A percentile compares a stretch with the other conserved stretches of the same genome.
Evolutionary conservation across 225 moss, liverwort and hornwort species (phyloP).

Genomic region (Bryum argenteum): DNA sequence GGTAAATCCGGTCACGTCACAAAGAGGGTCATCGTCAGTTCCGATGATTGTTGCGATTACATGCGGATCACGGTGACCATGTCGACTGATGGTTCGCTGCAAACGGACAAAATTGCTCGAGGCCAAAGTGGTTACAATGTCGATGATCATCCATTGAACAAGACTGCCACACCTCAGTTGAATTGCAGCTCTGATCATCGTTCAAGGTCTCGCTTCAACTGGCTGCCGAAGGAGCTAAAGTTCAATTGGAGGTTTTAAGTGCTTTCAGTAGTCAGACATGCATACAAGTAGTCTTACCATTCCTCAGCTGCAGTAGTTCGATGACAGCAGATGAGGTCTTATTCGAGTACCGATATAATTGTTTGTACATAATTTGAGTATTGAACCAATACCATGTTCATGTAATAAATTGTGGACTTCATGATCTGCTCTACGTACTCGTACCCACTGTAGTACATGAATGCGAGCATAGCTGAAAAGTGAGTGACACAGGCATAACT

Average conservation of each 20-base stretch:
- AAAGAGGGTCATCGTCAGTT: slow-evolving; percentile 16
- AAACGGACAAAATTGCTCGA: slow-evolving; percentile 20
- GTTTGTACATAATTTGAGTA: too few species aligned
- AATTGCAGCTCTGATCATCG: background rate
- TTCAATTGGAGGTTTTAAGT: background rate
- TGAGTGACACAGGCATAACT: too few species aligned
- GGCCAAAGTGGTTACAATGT: background rate
- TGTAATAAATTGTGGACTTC: too few species aligned
- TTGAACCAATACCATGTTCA: too few species aligned
- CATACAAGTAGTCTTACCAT: too few species aligned
- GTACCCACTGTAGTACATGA: too few species aligned
- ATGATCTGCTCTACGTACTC: too few species aligned
- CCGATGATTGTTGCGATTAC: slow-evolving; percentile 35
- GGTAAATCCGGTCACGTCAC: background rate
- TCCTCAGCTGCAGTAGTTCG: too few species aligned
- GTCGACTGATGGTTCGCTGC: slow-evolving; percentile 4
- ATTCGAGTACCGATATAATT: too few species aligned
- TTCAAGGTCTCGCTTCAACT: background rate
- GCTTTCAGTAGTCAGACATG: too few species aligned
- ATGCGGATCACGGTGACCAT: slow-evolving; percentile 7
- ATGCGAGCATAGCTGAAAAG: too few species aligned
- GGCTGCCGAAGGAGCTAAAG: background rate
- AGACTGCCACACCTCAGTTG: background rate
- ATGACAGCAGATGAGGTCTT: too few species aligned
- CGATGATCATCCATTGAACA: background rate